These are phyloP conservation scores for Eudorina sp. DNA, from an alignment of 139 green algal genomes.

Conservation along the genomic window DNA sequence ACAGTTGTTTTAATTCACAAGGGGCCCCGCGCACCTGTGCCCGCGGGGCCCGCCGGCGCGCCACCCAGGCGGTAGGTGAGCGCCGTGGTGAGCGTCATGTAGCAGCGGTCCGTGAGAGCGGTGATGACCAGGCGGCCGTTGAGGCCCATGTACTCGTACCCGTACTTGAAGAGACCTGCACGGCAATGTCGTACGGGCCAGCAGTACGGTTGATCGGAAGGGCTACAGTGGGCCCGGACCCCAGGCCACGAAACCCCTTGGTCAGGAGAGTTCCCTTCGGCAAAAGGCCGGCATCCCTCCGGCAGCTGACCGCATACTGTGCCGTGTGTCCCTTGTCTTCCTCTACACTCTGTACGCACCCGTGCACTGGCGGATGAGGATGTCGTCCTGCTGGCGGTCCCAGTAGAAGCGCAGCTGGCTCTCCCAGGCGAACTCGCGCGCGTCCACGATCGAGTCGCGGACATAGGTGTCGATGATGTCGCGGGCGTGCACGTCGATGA, in stretches of 20 bases:
- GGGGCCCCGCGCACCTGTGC: slow-evolving; percentile 79
- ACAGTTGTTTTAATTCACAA: too few relatives aligned
- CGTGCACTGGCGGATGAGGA: slow-evolving; percentile 88
- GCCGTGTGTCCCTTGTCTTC: too few relatives aligned
- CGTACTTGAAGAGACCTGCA: slow-evolving; percentile 80
- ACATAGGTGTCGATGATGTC: slow-evolving; percentile 92
- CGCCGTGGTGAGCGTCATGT: slow-evolving; percentile 90
- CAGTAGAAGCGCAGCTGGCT: slow-evolving; percentile 90
- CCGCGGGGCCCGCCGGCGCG: slow-evolving; percentile 83
- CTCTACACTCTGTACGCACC: background rate
- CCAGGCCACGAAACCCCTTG: too few relatives aligned
- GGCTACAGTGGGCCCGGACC: too few relatives aligned
- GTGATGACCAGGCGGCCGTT: slow-evolving; percentile 91
- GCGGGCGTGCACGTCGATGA: slow-evolving; percentile 89
- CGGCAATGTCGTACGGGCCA: background rate
- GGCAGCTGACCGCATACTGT: too few relatives aligned
- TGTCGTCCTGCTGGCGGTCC: slow-evolving; percentile 81
- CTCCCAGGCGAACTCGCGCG: slow-evolving; percentile 91
- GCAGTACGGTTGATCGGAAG: too few relatives aligned
- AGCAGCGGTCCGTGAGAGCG: slow-evolving; percentile 88
- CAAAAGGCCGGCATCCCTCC: too few relatives aligned
- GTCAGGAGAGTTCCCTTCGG: too few relatives aligned
- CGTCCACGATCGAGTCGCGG: slow-evolving; percentile 86
- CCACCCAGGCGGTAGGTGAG: slow-evolving; percentile 86
- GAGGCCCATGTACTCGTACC: slow-evolving; percentile 90